These are phyloP conservation scores for Paecilomyces formosus DNA, from an alignment of 2,329 filamentous ascomycete genomes.

Conservation along the genomic window DNA sequence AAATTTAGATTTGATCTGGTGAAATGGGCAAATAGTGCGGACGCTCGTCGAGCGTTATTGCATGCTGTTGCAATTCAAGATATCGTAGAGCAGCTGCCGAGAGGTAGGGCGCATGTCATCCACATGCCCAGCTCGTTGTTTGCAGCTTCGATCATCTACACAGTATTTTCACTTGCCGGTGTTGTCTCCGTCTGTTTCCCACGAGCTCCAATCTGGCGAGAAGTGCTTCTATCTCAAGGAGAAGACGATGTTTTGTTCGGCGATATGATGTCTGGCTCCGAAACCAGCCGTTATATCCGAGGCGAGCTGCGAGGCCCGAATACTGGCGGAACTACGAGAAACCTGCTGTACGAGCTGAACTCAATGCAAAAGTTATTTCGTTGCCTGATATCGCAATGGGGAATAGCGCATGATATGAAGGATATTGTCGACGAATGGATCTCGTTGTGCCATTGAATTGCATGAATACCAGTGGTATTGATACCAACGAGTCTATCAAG, in stretches of 20 bases:
- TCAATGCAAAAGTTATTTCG: conserved; percentile 41
- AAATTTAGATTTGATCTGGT: conserved; percentile 28
- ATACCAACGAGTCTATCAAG: neutral
- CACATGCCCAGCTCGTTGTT: conserved; percentile 41
- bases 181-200: conserved; percentile 31
- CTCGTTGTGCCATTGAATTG: conserved; percentile 30
- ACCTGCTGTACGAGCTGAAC: conserved; percentile 41
- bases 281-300: conserved; percentile 32
- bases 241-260: conserved; percentile 4
- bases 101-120: conserved; percentile 38
- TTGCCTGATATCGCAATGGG: conserved; percentile 39
- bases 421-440: conserved; percentile 39
- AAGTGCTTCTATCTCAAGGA: conserved; percentile 25
- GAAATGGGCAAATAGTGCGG: conserved; percentile 29
- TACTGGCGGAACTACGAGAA: conserved; percentile 22
- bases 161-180: conserved; percentile 33
- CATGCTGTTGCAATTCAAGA: conserved; percentile 41
- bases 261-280: conserved; percentile 15
- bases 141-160: conserved; percentile 36
- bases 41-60: conserved; percentile 34
- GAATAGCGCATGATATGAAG: conserved; percentile 40
- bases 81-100: conserved; percentile 38
- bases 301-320: conserved; percentile 16
- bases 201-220: conserved; percentile 34
- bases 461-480: neutral